Evolutionary conservation across 1,284 basidiomycete species (phyloP).

Genomic region (Ustilago nuda): DNA sequence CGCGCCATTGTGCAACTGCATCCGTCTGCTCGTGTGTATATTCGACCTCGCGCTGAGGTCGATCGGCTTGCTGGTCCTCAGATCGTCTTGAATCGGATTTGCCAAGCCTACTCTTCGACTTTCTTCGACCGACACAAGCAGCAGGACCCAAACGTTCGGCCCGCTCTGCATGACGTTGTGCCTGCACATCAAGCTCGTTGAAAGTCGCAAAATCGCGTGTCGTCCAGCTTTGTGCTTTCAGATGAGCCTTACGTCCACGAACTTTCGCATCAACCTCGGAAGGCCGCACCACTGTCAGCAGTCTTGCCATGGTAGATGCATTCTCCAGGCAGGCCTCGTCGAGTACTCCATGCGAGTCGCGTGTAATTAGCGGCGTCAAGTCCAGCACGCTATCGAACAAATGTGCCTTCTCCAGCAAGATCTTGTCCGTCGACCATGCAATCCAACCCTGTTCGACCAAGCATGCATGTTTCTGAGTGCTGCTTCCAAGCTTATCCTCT

Average conservation of each 20-base stretch:
- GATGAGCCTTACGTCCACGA: conserved; percentile 6
- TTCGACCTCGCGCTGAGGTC: conserved; percentile 11
- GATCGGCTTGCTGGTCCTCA: conserved; percentile 15
- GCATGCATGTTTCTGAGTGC: background rate
- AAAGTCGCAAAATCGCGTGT: conserved; percentile 58
- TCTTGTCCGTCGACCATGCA: conserved; percentile 61
- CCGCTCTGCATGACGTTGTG: conserved; percentile 40
- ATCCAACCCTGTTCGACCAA: conserved; percentile 46
- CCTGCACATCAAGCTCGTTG: conserved; percentile 57
- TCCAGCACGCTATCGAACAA: conserved; percentile 60
- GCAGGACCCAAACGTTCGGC: conserved; percentile 20
- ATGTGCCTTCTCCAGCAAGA: conserved; percentile 57
- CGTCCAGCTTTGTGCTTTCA: conserved; percentile 53
- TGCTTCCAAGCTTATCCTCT: conserved; percentile 15
- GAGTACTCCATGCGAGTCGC: conserved; percentile 27
- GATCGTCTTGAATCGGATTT: conserved; percentile 12
- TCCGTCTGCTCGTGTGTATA: conserved; percentile 14
- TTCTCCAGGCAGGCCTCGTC: conserved; percentile 27
- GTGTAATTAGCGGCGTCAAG: conserved; percentile 42
- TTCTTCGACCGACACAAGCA: conserved; percentile 30
- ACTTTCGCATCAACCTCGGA: conserved; percentile 1
- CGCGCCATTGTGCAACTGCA: conserved; percentile 42
- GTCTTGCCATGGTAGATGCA: conserved; percentile 21
- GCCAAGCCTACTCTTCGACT: conserved; percentile 19
- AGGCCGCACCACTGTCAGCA: conserved; percentile 17